Evolutionary conservation across 805 yeast genomes (phyloP), one percentile per base, ranked within the genome.

Genomic region (Yamadazyma kitorensis): DNA sequence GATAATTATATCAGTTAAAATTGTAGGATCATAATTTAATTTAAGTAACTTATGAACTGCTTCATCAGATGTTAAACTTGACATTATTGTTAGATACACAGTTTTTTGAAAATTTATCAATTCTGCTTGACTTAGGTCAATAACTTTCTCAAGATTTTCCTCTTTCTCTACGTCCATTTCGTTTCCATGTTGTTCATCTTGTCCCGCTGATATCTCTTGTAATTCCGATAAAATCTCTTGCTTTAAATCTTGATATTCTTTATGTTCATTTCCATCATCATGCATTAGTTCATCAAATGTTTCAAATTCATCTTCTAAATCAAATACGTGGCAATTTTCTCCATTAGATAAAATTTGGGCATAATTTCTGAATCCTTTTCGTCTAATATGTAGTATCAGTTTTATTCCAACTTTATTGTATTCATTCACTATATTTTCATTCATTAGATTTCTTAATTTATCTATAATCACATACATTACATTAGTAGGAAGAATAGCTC

Each of bases 11-110:
- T 83, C 88, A 6, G 76, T 78, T 10, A 86, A 66, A 44, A 74
- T 72, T 4, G 57, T 57, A 45, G 80, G 76, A 28, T 74, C 32
- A 17, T 51, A 44, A 7, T 46, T 52, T 16, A 85, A 49, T 49
- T 73, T 75, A 25, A 85, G 47, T 5, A 93, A 59, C 55, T 89
- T 89, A 55, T 89, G 98, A 1, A 86, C 88, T 0, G 95, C 91
- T 64, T 93, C 98, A 45, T 86, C 95, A 4, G 89, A 79, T 0
- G 94, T 81, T 81, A 91, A 76, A 40, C 95, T 80, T 15, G 96
- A 86, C 82, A 86, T 87, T 7, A 93, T 64, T 0, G 91, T 82
- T 18, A 89, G 61, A 48, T 91, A 91, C 2, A 91, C 82, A 1
- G 74, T 74, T 47, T 86, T 86, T 46, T 86, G 86, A 45, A 78